Base-by-base conservation (phyloP, 768 basidiomycete genomes). In the Lentinula sp. region DNA sequence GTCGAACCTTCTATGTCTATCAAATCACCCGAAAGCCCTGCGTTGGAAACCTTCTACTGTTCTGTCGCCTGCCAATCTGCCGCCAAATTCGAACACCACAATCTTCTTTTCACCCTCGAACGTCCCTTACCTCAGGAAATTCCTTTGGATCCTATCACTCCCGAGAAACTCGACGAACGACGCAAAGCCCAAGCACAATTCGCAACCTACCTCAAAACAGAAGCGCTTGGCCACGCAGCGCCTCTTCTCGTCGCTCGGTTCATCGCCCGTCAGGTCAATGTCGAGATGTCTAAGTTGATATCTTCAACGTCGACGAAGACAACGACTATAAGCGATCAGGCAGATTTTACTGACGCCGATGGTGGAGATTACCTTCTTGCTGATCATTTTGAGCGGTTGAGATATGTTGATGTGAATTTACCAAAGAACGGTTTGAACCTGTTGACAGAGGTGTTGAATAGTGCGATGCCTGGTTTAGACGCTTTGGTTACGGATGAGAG, bases 331-430 rank as follows among this genome's bases (percentile, higher is more conserved):
- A 67, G 65, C 42, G 63, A 64, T 15, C 67, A 66, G 28, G 67
- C 75, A 48, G 81, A 80, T 49, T 80, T 75, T 63, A 76, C 78
- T 16, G 79, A 80, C 55, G 74, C 83, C 2, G 82, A 82, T 15
- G 70, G 69, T 45, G 75, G 74, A 1, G 80, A 82, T 15, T 93
- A 92, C 69, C 74, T 78, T 28, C 75, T 93, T 51, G 84, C 81
- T 40, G 91, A 94, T 65, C 90, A 94, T 67, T 71, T 91, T 11
- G 92, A 93, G 66, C 78, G 91, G 31, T 72, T 92, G 66, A 79
- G 89, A 58, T 91, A 80, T 68, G 71, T 89, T 23, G 85, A 89
- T 46, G 67, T 84, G n/a, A 65, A 70, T 11, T 74, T 81, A 1
- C 68, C 78, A 15, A 72, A 77, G 23, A 78, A 83, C 51, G 86